Base-by-base conservation (phyloP, 805 yeast species). In the Wickerhamiella vanderwaltii region DNA sequence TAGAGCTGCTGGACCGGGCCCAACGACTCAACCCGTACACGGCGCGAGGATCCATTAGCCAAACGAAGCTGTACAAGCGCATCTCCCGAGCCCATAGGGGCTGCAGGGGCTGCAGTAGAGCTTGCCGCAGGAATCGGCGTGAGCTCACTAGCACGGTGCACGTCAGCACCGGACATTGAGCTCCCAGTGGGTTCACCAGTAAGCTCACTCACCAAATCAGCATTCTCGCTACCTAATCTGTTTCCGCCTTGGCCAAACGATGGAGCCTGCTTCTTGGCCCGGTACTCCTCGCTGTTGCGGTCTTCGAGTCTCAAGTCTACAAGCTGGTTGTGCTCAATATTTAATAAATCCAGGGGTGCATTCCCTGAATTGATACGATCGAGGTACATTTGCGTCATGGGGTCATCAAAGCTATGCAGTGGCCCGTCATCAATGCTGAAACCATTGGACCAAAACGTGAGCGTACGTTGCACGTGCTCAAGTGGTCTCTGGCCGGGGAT, bases 361-460 rank as follows among this genome's bases (percentile, higher is more conserved):
- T 93, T 70, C 7, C 98, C 98, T 43, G 77, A 71, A 55, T 83
- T 81, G 61, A 91, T 70, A 50, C 87, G 91, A 48, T 76, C 71
- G 52, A 91, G 66, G 49, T 83, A 80, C 33, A 69, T 72, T 36
- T 77, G 77, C 58, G 88, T 91, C n/a, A 72, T 75, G 5, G 95
- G 95, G 58, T 91, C 97, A 54, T 88, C 95, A 58, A 86, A 91
- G 45, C 91, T 68, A 58, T 72, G 79, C 43, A 91, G 68, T 18
- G 74, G 73, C 2, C 97, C 97, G 37, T 87, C 95, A 24, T 91
- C 97, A 19, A 91, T 86, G 48, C 85, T 84, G 62, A 91, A 91
- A 1, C 98, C 98, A 54, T 91, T 88, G 51, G 77, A 79, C 98
- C 98, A 91, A 59, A 91, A 88, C 0, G 94, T 84, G 47, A 91